A percentile compares a stretch with the other conserved stretches of the same genome.
Conservation (phyloP, 1,139 yeast genomes). For the Candida sanyaensis region DNA sequence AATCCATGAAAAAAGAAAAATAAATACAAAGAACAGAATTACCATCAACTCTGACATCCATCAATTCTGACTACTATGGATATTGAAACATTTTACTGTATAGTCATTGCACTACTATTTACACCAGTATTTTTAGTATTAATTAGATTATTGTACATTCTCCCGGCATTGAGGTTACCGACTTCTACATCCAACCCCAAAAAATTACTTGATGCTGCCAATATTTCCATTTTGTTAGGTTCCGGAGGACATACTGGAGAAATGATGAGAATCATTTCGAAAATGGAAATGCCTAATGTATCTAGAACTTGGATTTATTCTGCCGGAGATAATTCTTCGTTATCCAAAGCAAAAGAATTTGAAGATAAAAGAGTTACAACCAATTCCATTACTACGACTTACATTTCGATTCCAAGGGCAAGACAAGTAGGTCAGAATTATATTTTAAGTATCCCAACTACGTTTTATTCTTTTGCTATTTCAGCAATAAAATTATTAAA, state of each 20-base stretch:
- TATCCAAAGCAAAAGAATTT: slow-evolving; percentile 46
- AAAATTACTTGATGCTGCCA: slow-evolving; percentile 20
- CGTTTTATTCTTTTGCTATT: slow-evolving; percentile 41
- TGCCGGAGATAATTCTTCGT: slow-evolving; percentile 63
- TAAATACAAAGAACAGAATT: no score
- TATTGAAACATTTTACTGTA: slow-evolving; percentile 5
- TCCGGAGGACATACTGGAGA: slow-evolving; percentile 97
- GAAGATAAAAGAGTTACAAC: slow-evolving; percentile 21
- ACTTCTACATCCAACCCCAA: slow-evolving; percentile 1
- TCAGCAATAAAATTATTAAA: slow-evolving; percentile 26
- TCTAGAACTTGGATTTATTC: slow-evolving; percentile 49
- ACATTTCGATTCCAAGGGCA: slow-evolving; percentile 63
- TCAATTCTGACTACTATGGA: not conserved
- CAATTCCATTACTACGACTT: slow-evolving; percentile 16
- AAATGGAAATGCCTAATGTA: slow-evolving; percentile 27
- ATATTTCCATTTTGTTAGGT: slow-evolving; percentile 62
- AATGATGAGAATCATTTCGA: slow-evolving; percentile 67
- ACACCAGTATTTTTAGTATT: slow-evolving; percentile 4
- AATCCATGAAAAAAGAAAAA: no score
- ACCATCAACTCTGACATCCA: no score
- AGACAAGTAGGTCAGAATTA: slow-evolving; percentile 72
- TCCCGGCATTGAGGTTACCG: slow-evolving; percentile 26
- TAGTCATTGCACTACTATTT: not conserved
- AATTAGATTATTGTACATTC: slow-evolving; percentile 19
- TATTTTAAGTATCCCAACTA: slow-evolving; percentile 53